These are phyloP conservation scores for Beauveria sp. DNA, from an alignment of 2,329 filamentous ascomycete species.

Conservation along the genomic window DNA sequence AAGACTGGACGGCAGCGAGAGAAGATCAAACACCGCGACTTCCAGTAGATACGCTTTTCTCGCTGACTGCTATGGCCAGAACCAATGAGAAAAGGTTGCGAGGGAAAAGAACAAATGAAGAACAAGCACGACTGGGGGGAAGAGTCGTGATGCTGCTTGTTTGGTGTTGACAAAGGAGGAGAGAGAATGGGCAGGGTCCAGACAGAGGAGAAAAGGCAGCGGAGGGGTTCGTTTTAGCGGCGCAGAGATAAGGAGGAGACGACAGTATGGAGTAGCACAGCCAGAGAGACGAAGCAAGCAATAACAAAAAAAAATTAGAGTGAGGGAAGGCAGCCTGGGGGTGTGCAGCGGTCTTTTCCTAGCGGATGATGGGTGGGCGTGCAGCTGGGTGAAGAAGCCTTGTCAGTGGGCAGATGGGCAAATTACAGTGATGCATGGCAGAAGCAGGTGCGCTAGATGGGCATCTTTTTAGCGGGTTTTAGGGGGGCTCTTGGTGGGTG, in stretches of 20 bases:
- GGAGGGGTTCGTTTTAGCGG: conserved; percentile 11
- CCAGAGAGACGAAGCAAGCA: background rate
- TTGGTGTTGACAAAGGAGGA: conserved; percentile 10
- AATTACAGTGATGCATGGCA: conserved; percentile 10
- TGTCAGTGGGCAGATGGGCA: background rate
- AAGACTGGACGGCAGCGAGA: background rate
- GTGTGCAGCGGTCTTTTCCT: background rate
- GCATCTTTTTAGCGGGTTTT: conserved; percentile 1
- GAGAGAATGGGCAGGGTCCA: conserved; percentile 6
- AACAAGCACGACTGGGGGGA: conserved; percentile 6
- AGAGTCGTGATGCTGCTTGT: conserved; percentile 9
- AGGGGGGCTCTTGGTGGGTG: background rate
- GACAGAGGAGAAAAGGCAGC: conserved; percentile 2
- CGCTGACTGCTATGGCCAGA: conserved; percentile 7
- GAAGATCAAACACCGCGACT: background rate
- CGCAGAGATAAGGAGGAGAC: conserved; percentile 5
- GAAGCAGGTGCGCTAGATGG: background rate
- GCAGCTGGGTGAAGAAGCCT: background rate
- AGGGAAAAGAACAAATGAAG: background rate
- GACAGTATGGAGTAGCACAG: background rate
- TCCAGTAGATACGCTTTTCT: conserved; percentile 7
- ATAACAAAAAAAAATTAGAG: background rate
- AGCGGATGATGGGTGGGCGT: background rate
- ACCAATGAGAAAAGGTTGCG: conserved; percentile 7
- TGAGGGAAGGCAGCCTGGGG: background rate